A percentile compares a stretch with the other conserved stretches of the same genome.
Conservation (phyloP, 129 eudicot genomes). For the Apium graveolens region DNA sequence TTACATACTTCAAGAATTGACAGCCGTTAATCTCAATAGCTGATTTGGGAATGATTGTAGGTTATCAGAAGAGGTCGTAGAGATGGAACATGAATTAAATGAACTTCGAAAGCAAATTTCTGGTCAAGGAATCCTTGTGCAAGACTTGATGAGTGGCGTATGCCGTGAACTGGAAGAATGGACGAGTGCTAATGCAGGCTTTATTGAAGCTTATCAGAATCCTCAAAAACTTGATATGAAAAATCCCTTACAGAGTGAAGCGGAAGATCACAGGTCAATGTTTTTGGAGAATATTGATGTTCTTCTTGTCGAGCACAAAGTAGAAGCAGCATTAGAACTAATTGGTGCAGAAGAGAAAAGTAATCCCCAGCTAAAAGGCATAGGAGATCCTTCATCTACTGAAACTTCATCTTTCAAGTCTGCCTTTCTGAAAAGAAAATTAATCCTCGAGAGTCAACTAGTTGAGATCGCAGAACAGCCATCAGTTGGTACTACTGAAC, state of each 20-base stretch:
- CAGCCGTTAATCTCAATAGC: neutral
- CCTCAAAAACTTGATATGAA: constrained; percentile 32
- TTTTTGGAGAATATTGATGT: constrained; percentile 63
- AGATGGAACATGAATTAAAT: constrained; percentile 73
- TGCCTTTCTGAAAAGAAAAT: constrained; percentile 51
- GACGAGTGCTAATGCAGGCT: constrained; percentile 36
- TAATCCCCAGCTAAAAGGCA: constrained; percentile 51
- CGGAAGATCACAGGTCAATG: constrained; percentile 27
- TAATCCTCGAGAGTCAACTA: constrained; percentile 56
- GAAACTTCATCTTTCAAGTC: constrained; percentile 50
- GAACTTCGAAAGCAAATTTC: constrained; percentile 80
- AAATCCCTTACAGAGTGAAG: constrained; percentile 31
- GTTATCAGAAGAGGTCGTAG: constrained; percentile 89
- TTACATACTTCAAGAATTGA: neutral
- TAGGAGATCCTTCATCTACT: constrained; percentile 29
- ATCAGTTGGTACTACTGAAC: constrained; percentile 45
- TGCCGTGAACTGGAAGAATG: constrained; percentile 65
- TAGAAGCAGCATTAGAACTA: constrained; percentile 68
- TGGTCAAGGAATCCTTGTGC: constrained; percentile 79
- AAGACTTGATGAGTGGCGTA: constrained; percentile 66
- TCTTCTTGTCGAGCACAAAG: constrained; percentile 73
- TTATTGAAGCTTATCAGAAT: constrained; percentile 26
- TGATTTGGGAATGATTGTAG: constrained; percentile 26
- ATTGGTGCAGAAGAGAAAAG: constrained; percentile 65
- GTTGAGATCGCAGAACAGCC: constrained; percentile 60